phyloP scores from a whole-genome alignment of 441 rosid species.

The Aquilaria agallochum region DNA sequence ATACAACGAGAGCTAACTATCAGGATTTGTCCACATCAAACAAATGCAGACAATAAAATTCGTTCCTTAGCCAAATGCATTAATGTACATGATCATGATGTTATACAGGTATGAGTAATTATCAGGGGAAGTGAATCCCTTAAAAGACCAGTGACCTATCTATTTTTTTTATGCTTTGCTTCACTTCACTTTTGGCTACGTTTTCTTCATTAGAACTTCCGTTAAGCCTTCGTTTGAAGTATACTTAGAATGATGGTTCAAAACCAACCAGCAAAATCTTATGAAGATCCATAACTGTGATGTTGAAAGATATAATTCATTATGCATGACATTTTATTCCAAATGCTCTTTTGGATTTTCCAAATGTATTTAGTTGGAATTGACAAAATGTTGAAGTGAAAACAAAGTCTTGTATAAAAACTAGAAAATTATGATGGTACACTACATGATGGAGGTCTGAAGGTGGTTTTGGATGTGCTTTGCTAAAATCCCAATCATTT shows the following conservation, averaged over 20 bases:
- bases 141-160: conserved; percentile 24
- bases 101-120: too few relatives aligned
- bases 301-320: conserved; percentile 26
- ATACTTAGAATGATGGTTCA: conserved; percentile 39
- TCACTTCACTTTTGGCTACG: conserved; percentile 41
- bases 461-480: too few relatives aligned
- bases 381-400: too few relatives aligned
- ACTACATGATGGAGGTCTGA: too few relatives aligned
- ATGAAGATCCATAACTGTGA: conserved; percentile 37
- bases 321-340: conserved; percentile 26
- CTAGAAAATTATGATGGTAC: too few relatives aligned
- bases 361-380: not conserved
- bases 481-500: too few relatives aligned
- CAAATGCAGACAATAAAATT: too few relatives aligned
- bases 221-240: conserved; percentile 60
- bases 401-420: too few relatives aligned
- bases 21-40: not conserved
- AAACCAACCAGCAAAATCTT: conserved; percentile 40
- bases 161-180: conserved; percentile 55
- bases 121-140: too few relatives aligned
- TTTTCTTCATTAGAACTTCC: conserved; percentile 56
- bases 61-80: too few relatives aligned
- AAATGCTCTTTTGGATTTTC: conserved; percentile 2
- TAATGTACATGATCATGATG: too few relatives aligned
- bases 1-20: conserved; percentile 11